Evolutionary conservation across 306 rosid species (phyloP), one percentile per base, ranked within the genome.

Genomic region (apple (Malus domestica)): DNA sequence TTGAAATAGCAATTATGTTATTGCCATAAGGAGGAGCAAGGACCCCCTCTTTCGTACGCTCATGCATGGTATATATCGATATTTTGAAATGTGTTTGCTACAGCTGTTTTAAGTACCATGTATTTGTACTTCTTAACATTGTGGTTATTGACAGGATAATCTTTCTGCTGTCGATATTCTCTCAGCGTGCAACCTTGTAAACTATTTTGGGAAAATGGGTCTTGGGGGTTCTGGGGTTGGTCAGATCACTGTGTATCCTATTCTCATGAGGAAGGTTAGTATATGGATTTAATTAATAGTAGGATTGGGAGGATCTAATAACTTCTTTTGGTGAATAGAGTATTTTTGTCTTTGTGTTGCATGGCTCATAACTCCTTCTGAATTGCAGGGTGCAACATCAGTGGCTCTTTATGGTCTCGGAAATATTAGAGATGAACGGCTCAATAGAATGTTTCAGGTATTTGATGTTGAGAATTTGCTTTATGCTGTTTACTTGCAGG

Each of bases 211-310:
- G 73, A 95, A 95, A 89, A 89, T 93, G 83, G 93, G 83, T 81
- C 97, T 95, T 69, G 97, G 93, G 64, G 98, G 98, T 84, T 90
- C 97, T 85, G 98, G 98, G 80, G 98, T 95, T 72, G 98, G 98
- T 83, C 96, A 95, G 88, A 95, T 95, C 77, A 80, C 88, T 68
- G 67, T 95, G 80, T 79, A 84, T 78, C 98, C 98, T 76, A 95
- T 95, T 86, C 98, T 95, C 81, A 89, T 95, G 67, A 88, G 86
- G 82, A 95, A 95, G 97, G 98, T 95, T 74, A 18, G 92, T 81
- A 76, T 32, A 71, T 78, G 73, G 59, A 54, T 76, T 55, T 76
- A 74, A 76, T 78, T 65, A 78, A 55, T 78, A 70, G 60, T 58
- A 70, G 59, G 62, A 38, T 35, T 60, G 33, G 29, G 30, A 70